Percentiles rank a stretch among this genome's conserved stretches.
Conservation (phyloP, 768 basidiomycete genomes). For the Pleurotus platypus region DNA sequence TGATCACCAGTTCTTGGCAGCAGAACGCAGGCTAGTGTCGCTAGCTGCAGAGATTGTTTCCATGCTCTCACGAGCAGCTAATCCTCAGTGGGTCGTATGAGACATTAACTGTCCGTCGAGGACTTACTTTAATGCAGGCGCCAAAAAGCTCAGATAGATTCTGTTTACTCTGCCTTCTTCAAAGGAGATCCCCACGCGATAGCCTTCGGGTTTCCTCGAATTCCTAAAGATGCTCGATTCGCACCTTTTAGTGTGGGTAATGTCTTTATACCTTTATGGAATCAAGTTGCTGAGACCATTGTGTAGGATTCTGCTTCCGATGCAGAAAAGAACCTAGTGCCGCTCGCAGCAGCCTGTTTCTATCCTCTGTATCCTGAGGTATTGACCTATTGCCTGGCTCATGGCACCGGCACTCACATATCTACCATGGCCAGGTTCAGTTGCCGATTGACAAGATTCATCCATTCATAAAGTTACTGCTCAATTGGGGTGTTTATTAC, state of each 20-base stretch:
- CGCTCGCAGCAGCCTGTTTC: slow-evolving; percentile 64
- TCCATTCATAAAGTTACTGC: slow-evolving; percentile 47
- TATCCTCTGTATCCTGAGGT: slow-evolving; percentile 69
- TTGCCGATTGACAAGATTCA: slow-evolving; percentile 47
- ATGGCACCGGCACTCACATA: neutral
- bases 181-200: slow-evolving; percentile 50
- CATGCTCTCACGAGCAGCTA: slow-evolving; percentile 60
- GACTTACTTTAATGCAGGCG: slow-evolving; percentile 37
- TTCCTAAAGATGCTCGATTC: slow-evolving; percentile 36
- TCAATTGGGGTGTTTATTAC: slow-evolving; percentile 55
- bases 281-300: slow-evolving; percentile 10
- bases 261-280: neutral
- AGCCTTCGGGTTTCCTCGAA: slow-evolving; percentile 52
- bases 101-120: slow-evolving; percentile 2
- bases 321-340: slow-evolving; percentile 59
- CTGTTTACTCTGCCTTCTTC: slow-evolving; percentile 52
- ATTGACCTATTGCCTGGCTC: slow-evolving; percentile 9
- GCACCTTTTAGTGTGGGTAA: slow-evolving; percentile 48
- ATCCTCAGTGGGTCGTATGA: slow-evolving; percentile 53
- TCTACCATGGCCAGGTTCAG: slow-evolving; percentile 29
- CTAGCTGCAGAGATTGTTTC: slow-evolving; percentile 66
- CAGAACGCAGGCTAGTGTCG: slow-evolving; percentile 49
- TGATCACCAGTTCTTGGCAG: slow-evolving; percentile 23
- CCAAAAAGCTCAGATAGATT: slow-evolving; percentile 55
- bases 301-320: slow-evolving; percentile 38